Base-by-base conservation (phyloP, 2,329 filamentous ascomycete genomes). In the Stachybotrys echinatus region DNA sequence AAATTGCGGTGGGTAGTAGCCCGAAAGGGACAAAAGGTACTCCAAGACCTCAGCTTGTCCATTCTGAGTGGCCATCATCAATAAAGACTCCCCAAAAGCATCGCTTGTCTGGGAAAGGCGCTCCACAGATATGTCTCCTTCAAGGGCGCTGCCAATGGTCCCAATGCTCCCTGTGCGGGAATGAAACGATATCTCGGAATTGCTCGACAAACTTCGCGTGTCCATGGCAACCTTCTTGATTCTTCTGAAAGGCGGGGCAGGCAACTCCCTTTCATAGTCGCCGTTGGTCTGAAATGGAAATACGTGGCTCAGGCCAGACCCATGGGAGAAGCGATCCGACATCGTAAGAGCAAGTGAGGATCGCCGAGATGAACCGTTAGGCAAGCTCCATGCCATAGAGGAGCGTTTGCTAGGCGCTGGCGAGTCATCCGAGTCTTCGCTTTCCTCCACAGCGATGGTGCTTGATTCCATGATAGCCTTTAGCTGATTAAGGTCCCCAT, bases 191-290 rank as follows among this genome's bases (percentile, higher is more conserved):
- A 88, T 82, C 34, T 86, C 88, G 0, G 92, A 97, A 39, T 87
- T 87, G 56, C 85, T 91, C 6, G 92, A 96, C 65, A 95, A 79
- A 60, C 92, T 96, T 56, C 91, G 77, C 17, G 87, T 87, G 62
- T 96, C 90, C 88, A 96, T 88, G 0, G 90, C 89, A 1, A 97
- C 92, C 57, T 80, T 89, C 66, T 94, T 95, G 34, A 80, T 71
- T 57, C 79, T 81, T 51, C 81, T 82, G 2, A 63, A 48, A 4
- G 68, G 61, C 8, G 60, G 52, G 3, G 65, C 58, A 49, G 57
- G 43, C 2, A 62, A 55, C 2, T 72, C 66, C 3, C 65, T 62
- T 27, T 61, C 75, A 42, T 71, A 66, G 52, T 81, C 80, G 49
- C 78, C 62, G 20, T 65, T 64, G 10, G 58, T 55, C 64, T 95